Base-by-base conservation (phyloP, 768 basidiomycete genomes). In the Strobilomyces echinocephalus region DNA sequence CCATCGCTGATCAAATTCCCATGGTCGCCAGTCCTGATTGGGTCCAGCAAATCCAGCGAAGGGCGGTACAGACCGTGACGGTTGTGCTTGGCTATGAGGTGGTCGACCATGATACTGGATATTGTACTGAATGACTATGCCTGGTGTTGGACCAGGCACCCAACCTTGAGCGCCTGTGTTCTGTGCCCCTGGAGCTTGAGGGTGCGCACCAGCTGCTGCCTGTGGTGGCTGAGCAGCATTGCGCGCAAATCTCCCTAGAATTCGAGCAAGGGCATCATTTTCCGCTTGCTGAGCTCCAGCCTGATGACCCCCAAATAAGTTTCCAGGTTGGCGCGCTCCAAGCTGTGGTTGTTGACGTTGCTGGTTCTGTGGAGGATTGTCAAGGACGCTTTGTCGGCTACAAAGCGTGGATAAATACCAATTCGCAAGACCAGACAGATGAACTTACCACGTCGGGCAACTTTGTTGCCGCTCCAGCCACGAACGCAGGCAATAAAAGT, bases 381-480 rank as follows among this genome's bases (percentile, higher is more conserved):
- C 88, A 24, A 91, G 72, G 5, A 92, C 90, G 39, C 83, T 86
- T 41, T 87, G 82, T 49, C 90, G 88, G 65, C 90, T 91, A 52
- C 43, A 33, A 39, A 26, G 49, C 46, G 16, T 21, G 38, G 12
- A 42, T 55, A 11, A 51, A 47, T 53, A 55, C 50, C 41, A 34
- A 51, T 16, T 39, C 14, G 15, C 2, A 36, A 34, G 62, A 53
- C 8, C 14, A 36, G 14, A 42, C 46, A 53, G 52, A 20, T 33
- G 70, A 18, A 10, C 86, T 70, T 46, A 95, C 95, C 95, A 99
- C 39, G 97, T 99, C 2, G 97, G 97, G 69, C 97, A 99, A 61
- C 91, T 98, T 70, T 98, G 97, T 69, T 99, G 97, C 41, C 97
- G 81, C 70, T 99, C 97, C 26, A 99, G 79, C 97, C 97, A 99